Percentiles rank a stretch among this genome's conserved stretches.
phyloP scores from a whole-genome alignment of 1,284 basidiomycete species.

The Testicularia cyperi region DNA sequence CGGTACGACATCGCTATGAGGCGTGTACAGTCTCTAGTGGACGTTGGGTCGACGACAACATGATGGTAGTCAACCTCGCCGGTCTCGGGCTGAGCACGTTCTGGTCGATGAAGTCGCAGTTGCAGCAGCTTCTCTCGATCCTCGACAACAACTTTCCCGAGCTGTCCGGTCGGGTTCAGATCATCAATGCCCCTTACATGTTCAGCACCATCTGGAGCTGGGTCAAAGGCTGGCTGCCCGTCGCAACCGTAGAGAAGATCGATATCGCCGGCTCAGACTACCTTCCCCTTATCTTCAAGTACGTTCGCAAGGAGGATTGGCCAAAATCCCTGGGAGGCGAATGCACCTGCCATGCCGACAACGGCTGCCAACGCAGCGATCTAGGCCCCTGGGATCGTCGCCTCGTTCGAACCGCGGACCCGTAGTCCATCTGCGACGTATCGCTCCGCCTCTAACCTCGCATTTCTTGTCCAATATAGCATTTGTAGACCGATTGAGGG shows the following conservation, averaged over 20 bases:
- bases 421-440: too few relatives aligned
- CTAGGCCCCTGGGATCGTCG: slow-evolving; percentile 47
- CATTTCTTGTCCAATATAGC: slow-evolving; percentile 1
- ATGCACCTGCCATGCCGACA: slow-evolving; percentile 35
- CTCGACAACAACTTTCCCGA: slow-evolving; percentile 58
- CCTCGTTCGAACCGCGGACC: slow-evolving; percentile 11
- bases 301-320: slow-evolving; percentile 42
- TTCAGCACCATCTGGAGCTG: slow-evolving; percentile 54
- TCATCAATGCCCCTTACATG: slow-evolving; percentile 57
- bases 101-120: slow-evolving; percentile 53
- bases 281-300: slow-evolving; percentile 31
- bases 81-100: slow-evolving; percentile 53
- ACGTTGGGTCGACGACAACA: slow-evolving; percentile 54
- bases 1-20: slow-evolving; percentile 48
- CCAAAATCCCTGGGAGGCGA: slow-evolving; percentile 48
- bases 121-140: slow-evolving; percentile 49
- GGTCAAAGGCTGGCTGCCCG: slow-evolving; percentile 56
- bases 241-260: slow-evolving; percentile 53
- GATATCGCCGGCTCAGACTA: slow-evolving; percentile 53
- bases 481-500: too few relatives aligned
- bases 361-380: slow-evolving; percentile 41
- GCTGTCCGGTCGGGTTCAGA: slow-evolving; percentile 52
- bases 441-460: too few relatives aligned
- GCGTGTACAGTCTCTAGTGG: slow-evolving; percentile 36
- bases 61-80: slow-evolving; percentile 55